Conservation (phyloP, 495 filamentous ascomycete species). For the Cenococcum geophilum region DNA sequence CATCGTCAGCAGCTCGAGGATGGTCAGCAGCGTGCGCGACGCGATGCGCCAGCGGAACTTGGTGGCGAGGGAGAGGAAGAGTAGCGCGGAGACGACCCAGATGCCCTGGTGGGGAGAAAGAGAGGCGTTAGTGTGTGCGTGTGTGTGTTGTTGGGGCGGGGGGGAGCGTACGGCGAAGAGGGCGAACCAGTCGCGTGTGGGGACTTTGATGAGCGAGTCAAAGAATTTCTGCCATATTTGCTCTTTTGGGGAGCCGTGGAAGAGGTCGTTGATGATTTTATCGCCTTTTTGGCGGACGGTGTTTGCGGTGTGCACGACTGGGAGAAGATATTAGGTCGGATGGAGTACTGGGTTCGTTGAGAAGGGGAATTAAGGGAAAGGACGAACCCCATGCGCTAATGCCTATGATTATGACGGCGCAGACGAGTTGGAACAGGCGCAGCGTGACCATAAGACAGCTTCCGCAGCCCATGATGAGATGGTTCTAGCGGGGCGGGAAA, state of each 20-base stretch:
- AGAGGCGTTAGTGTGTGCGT: background rate
- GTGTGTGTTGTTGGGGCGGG: background rate
- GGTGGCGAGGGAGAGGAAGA: background rate
- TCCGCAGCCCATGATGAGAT: constrained; percentile 2
- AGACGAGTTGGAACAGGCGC: background rate
- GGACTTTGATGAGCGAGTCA: background rate
- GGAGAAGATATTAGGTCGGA: background rate
- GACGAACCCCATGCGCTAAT: background rate
- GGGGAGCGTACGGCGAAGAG: background rate
- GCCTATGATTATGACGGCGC: background rate
- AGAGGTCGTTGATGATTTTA: background rate
- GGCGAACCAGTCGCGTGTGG: background rate
- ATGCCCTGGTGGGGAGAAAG: background rate
- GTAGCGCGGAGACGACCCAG: background rate
- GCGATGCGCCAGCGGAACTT: background rate
- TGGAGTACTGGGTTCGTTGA: background rate
- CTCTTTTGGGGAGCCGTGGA: background rate
- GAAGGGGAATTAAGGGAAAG: background rate
- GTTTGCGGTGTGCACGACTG: background rate
- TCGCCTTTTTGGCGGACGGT: constrained; percentile 2
- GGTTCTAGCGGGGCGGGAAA: no score
- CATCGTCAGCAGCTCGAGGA: background rate
- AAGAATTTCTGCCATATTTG: background rate
- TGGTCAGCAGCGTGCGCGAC: background rate
- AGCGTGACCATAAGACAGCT: background rate